Evolutionary conservation across 352 stramenopile genomes (phyloP).

Genomic region (Phytophthora fragariaefolia): DNA sequence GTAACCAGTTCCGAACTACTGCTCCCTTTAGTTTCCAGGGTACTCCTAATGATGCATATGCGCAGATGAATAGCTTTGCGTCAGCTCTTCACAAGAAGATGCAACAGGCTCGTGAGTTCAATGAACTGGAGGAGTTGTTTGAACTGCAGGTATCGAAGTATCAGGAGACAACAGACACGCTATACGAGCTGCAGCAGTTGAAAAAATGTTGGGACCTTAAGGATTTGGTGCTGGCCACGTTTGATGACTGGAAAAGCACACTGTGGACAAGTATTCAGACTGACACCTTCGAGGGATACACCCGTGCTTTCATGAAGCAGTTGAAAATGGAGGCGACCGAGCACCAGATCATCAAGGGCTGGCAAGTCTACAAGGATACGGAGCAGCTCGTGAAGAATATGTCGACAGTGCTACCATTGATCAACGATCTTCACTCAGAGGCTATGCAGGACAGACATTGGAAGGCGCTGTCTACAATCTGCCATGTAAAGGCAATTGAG

Average conservation of each 20-base stretch:
- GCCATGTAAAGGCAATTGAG: slow-evolving; percentile 89
- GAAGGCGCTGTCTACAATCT: slow-evolving; percentile 87
- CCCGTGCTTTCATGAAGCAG: slow-evolving; percentile 86
- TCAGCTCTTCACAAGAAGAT: slow-evolving; percentile 77
- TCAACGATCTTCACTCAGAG: slow-evolving; percentile 96
- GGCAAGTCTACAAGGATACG: slow-evolving; percentile 90
- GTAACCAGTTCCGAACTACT: slow-evolving; percentile 93
- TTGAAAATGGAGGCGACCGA: slow-evolving; percentile 84
- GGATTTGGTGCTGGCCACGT: slow-evolving; percentile 79
- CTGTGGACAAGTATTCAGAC: slow-evolving; percentile 86
- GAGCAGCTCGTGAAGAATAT: slow-evolving; percentile 91
- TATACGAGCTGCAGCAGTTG: slow-evolving; percentile 87
- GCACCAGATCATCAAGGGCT: slow-evolving; percentile 87
- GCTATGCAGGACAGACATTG: slow-evolving; percentile 96
- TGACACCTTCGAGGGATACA: slow-evolving; percentile 79
- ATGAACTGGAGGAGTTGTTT: slow-evolving; percentile 88
- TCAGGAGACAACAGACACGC: slow-evolving; percentile 88
- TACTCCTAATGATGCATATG: slow-evolving; percentile 82
- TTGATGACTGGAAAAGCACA: slow-evolving; percentile 88
- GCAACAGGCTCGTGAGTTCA: slow-evolving; percentile 84
- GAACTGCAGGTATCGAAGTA: slow-evolving; percentile 90
- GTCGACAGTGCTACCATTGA: slow-evolving; percentile 85
- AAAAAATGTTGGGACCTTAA: slow-evolving; percentile 91
- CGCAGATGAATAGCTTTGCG: slow-evolving; percentile 83
- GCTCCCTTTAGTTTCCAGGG: slow-evolving; percentile 95